These are phyloP conservation scores for Apophysomyces sp. DNA, from an alignment of 371 early-diverging fungal genomes.

Conservation along the genomic window DNA sequence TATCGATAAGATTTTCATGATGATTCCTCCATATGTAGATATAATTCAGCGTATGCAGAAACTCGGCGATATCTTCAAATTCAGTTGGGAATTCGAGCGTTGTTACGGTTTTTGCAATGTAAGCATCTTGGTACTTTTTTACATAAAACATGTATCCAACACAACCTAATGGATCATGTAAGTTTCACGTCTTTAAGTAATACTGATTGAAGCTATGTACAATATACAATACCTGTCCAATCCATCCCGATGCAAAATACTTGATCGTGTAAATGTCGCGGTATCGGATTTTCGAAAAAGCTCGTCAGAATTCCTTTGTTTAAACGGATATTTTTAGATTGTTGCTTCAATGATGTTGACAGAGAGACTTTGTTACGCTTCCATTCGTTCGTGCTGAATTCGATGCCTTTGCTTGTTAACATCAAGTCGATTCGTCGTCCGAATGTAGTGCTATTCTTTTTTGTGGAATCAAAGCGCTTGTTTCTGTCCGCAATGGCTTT, in stretches of 20 bases:
- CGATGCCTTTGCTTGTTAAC: not conserved
- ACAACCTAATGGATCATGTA: not conserved
- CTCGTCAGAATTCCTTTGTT: constrained; percentile 7
- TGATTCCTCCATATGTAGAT: constrained; percentile 8
- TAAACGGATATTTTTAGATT: constrained; percentile 7
- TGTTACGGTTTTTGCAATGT: not conserved
- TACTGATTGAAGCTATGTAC: not conserved
- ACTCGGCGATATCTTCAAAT: not conserved
- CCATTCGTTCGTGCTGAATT: constrained; percentile 5
- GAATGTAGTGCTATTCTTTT: not conserved
- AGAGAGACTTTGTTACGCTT: not conserved
- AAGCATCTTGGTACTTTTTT: not conserved
- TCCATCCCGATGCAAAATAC: constrained; percentile 6
- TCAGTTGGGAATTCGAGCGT: not conserved
- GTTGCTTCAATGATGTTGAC: not conserved
- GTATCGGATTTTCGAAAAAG: not conserved
- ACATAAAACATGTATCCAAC: constrained; percentile 7
- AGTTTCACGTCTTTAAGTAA: not conserved
- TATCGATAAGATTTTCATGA: not conserved
- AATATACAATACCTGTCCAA: constrained; percentile 2
- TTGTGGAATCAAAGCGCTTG: not conserved
- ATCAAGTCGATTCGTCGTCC: constrained; percentile 1
- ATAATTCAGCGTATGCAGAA: not conserved
- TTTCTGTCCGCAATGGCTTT: not conserved
- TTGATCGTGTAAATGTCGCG: not conserved